These are phyloP conservation scores for Apiospora arundinis DNA, from an alignment of 2,329 filamentous ascomycete species.

Conservation along the genomic window DNA sequence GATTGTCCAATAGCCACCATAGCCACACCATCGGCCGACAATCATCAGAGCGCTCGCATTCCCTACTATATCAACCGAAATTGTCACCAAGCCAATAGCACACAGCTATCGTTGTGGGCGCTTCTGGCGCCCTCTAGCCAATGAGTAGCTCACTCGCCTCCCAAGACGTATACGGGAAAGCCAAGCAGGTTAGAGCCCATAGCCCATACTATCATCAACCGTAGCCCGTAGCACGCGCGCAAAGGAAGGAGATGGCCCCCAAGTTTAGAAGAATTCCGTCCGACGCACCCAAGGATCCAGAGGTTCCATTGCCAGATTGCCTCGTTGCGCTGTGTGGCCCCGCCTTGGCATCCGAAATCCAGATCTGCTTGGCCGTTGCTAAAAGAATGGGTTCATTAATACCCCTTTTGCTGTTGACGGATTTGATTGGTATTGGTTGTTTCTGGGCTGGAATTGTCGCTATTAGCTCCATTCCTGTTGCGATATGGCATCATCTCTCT, in stretches of 20 bases:
- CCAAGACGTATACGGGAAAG: background rate
- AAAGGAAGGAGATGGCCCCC: background rate
- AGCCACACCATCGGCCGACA: background rate
- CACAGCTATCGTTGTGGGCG: background rate
- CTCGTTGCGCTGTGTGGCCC: too few species aligned
- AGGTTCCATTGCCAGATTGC: too few species aligned
- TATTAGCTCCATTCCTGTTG: background rate
- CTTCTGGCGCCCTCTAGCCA: constrained; percentile 12
- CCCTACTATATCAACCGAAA: background rate
- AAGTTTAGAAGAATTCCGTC: background rate
- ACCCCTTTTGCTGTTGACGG: background rate
- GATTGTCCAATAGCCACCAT: background rate
- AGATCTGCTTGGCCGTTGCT: constrained; percentile 3
- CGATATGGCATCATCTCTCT: constrained; percentile 4
- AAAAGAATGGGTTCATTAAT: too few species aligned
- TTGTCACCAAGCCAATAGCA: background rate
- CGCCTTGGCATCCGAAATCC: constrained; percentile 11
- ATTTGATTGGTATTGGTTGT: constrained; percentile 7
- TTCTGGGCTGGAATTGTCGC: background rate
- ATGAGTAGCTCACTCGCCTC: background rate
- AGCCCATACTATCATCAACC: background rate
- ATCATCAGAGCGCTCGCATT: background rate
- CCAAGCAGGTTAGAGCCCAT: background rate
- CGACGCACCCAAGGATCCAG: background rate
- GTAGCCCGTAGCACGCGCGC: background rate